Evolutionary conservation across 495 filamentous ascomycete genomes (phyloP), one percentile per base, ranked within the genome.

Genomic region (Haplographium delicatum): DNA sequence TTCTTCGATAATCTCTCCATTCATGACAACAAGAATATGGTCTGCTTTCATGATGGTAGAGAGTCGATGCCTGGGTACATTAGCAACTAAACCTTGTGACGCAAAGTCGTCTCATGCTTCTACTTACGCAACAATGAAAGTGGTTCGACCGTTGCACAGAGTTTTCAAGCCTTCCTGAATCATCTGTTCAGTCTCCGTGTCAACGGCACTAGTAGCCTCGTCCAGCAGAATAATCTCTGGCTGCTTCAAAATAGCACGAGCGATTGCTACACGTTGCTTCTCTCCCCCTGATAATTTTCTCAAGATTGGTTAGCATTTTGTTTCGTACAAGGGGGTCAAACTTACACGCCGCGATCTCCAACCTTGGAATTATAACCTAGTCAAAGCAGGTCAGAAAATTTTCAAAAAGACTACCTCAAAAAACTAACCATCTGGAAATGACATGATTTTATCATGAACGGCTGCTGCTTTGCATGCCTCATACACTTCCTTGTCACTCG

Each of bases 241-340:
- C 38, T 64, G 55, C 55, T 79, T 80, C 16, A 80, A 54, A 30
- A 80, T 79, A 27, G 89, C 88, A 42, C 85, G 75, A 16, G 87
- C 86, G 65, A 90, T 88, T 1, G 86, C 79, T n/a, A 91, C 70
- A 33, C 86, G 77, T 62, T 90, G 87, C 35, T 80, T 65, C 63
- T 91, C 85, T 5, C 86, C 87, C 10, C 85, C 85, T 7, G 84
- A 88, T 19, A 91, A 68, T 58, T 84, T 86, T 26, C 56, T 59
- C 13, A 25, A 18, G 10, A 9, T 0, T 15, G 7, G 44, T 64
- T 20, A 65, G 60, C 22, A 42, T 11, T 31, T 20, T 19, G 30
- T 15, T 10, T 47, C 18, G 10, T 25, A n/a, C n/a, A n/a, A 33
- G 31, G 25, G 42, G 1, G 33, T 9, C 38, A 50, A 10, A 51